Conservation (phyloP, 2,329 filamentous ascomycete species). For the Xylariales sp. region DNA sequence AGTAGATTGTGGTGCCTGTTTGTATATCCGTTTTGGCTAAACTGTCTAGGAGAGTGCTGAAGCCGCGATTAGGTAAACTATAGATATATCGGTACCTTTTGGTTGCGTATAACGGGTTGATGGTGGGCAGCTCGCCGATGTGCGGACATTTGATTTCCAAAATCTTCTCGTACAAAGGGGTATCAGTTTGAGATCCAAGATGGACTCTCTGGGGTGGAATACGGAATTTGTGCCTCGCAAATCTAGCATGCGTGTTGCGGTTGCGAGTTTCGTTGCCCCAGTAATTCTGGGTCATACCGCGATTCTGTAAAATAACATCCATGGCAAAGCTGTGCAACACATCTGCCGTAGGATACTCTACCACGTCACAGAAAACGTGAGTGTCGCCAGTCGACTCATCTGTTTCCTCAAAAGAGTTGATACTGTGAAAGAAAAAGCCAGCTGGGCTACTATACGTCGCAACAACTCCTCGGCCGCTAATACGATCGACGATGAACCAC, state of each 20-base stretch:
- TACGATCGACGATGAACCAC: conserved; percentile 75
- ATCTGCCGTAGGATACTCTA: conserved; percentile 60
- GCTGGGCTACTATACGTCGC: conserved; percentile 63
- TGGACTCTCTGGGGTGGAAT: conserved; percentile 18
- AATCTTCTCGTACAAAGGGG: conserved; percentile 24
- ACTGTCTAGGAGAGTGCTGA: conserved; percentile 56
- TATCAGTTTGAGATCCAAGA: background rate
- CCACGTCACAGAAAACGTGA: conserved; percentile 61
- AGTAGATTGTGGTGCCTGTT: conserved; percentile 47
- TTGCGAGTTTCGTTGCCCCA: conserved; percentile 35
- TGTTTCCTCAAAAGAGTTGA: conserved; percentile 70
- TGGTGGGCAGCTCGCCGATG: conserved; percentile 60
- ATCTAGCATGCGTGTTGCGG: conserved; percentile 28
- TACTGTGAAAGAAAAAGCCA: conserved; percentile 74
- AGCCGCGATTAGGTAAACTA: conserved; percentile 49
- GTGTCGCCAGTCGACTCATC: conserved; percentile 28
- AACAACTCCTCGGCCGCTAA: conserved; percentile 57
- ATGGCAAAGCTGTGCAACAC: conserved; percentile 67
- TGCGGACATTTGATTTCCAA: conserved; percentile 48
- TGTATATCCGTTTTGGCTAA: conserved; percentile 62
- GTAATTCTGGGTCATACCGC: conserved; percentile 39
- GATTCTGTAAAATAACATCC: conserved; percentile 55
- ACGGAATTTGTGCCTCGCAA: conserved; percentile 40
- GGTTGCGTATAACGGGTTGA: conserved; percentile 54
- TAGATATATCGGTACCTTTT: conserved; percentile 58